Evolutionary conservation across 139 green algal species (phyloP), one percentile per base, ranked within the genome.

Genomic region (Chlorella ohadii): DNA sequence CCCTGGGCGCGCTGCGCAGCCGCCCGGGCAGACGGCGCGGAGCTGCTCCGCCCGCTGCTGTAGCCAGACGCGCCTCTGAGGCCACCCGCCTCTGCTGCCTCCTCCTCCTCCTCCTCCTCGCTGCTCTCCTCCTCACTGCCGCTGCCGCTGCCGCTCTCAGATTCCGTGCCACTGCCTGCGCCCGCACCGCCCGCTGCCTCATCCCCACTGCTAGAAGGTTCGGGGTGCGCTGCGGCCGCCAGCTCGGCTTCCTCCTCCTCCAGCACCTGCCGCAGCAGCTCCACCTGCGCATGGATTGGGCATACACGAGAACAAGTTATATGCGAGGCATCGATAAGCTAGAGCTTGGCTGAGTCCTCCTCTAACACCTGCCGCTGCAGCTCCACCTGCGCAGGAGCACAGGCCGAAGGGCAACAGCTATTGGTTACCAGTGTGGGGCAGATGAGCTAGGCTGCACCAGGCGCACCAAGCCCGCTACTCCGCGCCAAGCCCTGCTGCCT

Each of bases 221-320:
- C 51, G 51, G 51, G 51, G 51, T 59, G 51, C 2, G 59, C 70
- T 11, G 41, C 64, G 33, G 27, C 31, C 36, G 38, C 75, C 36
- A 90, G 65, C 59, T 64, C 79, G 25, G 31, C 85, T 72, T 94
- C 92, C 75, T 95, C 92, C 59, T 90, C 88, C 38, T 92, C 67
- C 78, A 95, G 72, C 57, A 92, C 71, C 27, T 83, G 86, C 44
- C 85, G 78, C 74, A 95, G 84, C 20, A 77, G 63, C 36, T 87
- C 81, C 72, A 88, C 76, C 76, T 81, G 74, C 41, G 34, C 31
- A 59, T n/a, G n/a, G n/a, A n/a, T n/a, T n/a, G n/a, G n/a, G n/a
- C n/a, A n/a, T n/a, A 51, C 9, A n/a, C 6, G n/a, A 38, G 34
- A 6, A n/a, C n/a, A n/a, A n/a, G n/a, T n/a, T n/a, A n/a, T n/a